Evolutionary conservation across 345 rosid genomes (phyloP), one percentile per base, ranked within the genome.

Genomic region (Linum lewisii): DNA sequence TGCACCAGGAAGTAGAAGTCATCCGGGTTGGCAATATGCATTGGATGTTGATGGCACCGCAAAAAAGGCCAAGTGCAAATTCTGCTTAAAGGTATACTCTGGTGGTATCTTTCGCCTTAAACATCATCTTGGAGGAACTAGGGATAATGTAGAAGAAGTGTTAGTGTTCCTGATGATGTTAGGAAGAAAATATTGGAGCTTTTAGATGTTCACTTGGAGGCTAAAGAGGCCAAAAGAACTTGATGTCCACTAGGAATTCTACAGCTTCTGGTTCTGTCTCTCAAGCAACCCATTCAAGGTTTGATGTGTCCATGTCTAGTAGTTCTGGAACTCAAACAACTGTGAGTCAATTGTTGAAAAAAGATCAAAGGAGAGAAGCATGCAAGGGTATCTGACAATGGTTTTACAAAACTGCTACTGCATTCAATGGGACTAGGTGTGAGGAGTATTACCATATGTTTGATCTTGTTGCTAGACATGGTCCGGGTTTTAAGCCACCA

Each of bases 381-480:
- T 49, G 56, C n/a, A 38, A 20, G 19, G 18, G 52, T 25, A 51
- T 61, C 2, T 23, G 24, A 49, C 16, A 22, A 7, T 57, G 58
- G 11, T 58, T 58, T 2, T 65, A 51, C 13, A 37, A 45, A 0
- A 29, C 51, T 58, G 58, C 50, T 0, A 58, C 32, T 23, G 16
- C 63, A 24, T 50, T 58, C 18, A 58, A 65, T 65, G 32, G 47
- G 34, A 34, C 57, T 0, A 32, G 45, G 4, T 7, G 57, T 51
- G 49, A 21, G 0, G 20, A 24, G 6, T 57, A 45, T 26, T 1
- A 2, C 5, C 37, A 29, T 13, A 54, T 64, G 45, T 11, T 44
- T 55, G 9, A 64, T 1, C 7, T 56, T 52, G 25, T 24, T 7
- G 44, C 23, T 2, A 64, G 20, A 10, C 57, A 38, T 56, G 54